Evolutionary conservation across 129 eudicot species (phyloP), one percentile per base, ranked within the genome.

Genomic region (Rutidosis leptorrhynchoides): DNA sequence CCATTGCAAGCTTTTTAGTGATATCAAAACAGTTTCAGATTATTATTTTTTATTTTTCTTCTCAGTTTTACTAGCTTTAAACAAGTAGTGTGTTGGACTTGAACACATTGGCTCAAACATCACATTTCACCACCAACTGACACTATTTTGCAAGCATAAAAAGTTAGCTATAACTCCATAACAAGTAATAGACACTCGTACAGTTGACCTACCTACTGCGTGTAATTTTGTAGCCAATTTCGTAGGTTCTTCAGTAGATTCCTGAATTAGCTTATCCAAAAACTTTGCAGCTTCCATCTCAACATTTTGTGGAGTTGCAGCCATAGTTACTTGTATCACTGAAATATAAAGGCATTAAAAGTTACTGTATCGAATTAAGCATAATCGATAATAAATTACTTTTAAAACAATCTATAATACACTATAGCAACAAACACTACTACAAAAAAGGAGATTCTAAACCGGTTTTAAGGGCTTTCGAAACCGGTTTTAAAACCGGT

Each of bases 231-330:
- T 89, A 62, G 96, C 99, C 94, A 94, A 81, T 74, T 94, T 94
- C 2, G 86, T 83, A 6, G 99, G 99, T 77, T 93, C 99, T 19
- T 93, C 99, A 32, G 80, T 93, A 6, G 99, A 93, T 58, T 93
- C 99, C 74, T 86, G 99, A 63, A 93, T 93, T 56, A 93, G 96
- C 76, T 93, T 93, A 43, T 93, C 96, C 71, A 93, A 78, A 67
- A 93, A 89, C 83, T 93, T 88, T 62, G 99, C 99, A 33, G 99
- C 99, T 72, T 93, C 96, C 79, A 83, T 74, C 84, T 93, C 99
- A 42, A 93, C 90, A 64, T 93, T 88, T 62, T 81, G 91, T 17
- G 91, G 83, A 74, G 82, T 79, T 25, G 95, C 85, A 23, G 95
- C 90, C 96, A 92, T 91, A 51, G 66, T 70, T 21, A 55, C 72